Percentiles rank a stretch among this genome's conserved stretches.
Conservation (phyloP, 2,329 filamentous ascomycete genomes). For the Aureobasidium musti region DNA sequence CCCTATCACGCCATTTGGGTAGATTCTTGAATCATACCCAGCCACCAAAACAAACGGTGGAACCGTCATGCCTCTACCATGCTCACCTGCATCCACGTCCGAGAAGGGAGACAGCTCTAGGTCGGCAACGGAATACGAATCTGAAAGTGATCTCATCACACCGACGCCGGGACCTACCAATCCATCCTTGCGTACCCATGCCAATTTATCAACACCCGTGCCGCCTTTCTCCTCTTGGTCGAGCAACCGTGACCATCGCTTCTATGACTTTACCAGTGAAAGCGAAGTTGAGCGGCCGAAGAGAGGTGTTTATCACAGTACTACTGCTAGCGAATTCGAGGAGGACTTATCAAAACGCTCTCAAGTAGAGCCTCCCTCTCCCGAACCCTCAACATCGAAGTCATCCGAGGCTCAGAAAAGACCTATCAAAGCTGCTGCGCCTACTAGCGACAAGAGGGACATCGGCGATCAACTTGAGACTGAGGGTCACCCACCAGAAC, state of each 20-base stretch:
- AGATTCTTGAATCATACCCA: slow-evolving; percentile 10
- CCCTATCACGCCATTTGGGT: slow-evolving; percentile 14
- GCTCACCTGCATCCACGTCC: slow-evolving; percentile 41
- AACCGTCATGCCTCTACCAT: slow-evolving; percentile 36
- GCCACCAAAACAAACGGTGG: slow-evolving; percentile 11
- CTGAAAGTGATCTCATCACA: slow-evolving; percentile 40
- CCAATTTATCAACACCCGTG: slow-evolving; percentile 33
- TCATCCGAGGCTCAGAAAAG: neutral
- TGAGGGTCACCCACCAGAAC: slow-evolving; percentile 9
- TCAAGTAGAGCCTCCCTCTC: neutral
- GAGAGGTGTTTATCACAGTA: slow-evolving; percentile 25
- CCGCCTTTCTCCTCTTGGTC: slow-evolving; percentile 30
- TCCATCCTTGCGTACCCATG: slow-evolving; percentile 36
- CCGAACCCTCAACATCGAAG: neutral
- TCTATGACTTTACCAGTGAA: slow-evolving; percentile 31
- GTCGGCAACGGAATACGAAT: slow-evolving; percentile 36
- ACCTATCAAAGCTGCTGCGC: neutral
- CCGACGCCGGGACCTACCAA: slow-evolving; percentile 40
- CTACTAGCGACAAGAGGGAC: slow-evolving; percentile 13
- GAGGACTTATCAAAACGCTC: neutral
- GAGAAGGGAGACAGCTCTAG: slow-evolving; percentile 34
- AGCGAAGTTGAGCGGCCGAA: slow-evolving; percentile 28
- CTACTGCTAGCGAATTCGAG: slow-evolving; percentile 27
- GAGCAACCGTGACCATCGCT: slow-evolving; percentile 28
- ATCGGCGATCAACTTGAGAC: neutral